Evolutionary conservation across 192 early-diverging fungal genomes (phyloP), one percentile per base, ranked within the genome.

Genomic region (Funneliformis mosseae): DNA sequence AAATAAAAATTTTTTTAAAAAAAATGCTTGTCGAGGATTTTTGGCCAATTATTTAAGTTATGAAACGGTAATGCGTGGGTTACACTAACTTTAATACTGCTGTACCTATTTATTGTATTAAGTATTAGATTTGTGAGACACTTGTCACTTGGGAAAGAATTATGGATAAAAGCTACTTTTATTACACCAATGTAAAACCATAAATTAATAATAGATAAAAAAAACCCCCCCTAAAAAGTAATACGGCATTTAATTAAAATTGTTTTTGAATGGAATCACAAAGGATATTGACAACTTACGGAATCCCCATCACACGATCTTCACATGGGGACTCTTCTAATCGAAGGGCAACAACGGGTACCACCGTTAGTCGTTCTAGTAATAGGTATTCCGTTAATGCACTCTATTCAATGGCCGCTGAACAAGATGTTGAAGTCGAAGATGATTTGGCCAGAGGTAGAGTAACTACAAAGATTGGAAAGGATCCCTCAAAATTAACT

Each of bases 341-440:
- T 39, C 68, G 68, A 11, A 41, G 66, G 42, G 16, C 55, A 27
- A 50, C 68, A 0, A 50, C 68, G 18, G 81, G 81, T 61, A 82
- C 85, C 60, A 84, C 77, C 61, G 82, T 74, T n/a, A 89, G 90
- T 78, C 87, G 92, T 33, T 87, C 85, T 74, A 90, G 89, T 68
- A 88, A 92, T 68, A 88, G 92, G 71, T 94, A 94, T 83, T 92
- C 92, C 3, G 90, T 92, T 27, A 89, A 85, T 25, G 90, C 90
- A 27, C 87, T 94, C 21, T 94, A 93, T 76, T 94, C 93, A 14
- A 93, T 94, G 85, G 93, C 93, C 10, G 94, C 96, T 21, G 95
- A 97, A 83, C 95, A 95, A 83, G 96, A 97, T 83, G 92, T 92
- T 39, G 96, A 96, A 83, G 93, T 96, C 27, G 94, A 95, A 74